Evolutionary conservation across 352 stramenopile species (phyloP), one percentile per base, ranked within the genome.

Genomic region (Phytopythium sindhum): DNA sequence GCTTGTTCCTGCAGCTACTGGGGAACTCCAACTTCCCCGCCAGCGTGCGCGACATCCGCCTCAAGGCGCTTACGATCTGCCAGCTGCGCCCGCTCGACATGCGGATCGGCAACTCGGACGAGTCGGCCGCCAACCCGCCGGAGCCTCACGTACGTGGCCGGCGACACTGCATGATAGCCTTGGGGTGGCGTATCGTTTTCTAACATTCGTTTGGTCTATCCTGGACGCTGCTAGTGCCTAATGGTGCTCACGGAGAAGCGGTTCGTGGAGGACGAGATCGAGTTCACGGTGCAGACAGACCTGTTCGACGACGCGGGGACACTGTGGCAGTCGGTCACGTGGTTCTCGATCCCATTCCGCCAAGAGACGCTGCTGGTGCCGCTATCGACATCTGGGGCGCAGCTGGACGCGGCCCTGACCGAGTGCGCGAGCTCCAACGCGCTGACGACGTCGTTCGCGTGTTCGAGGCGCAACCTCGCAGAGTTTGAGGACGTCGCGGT

Each of bases 11-110:
- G 54, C 86, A 95, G 61, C 63, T 95, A 42, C 65, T 93, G 24
- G 86, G 84, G 26, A 93, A 95, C 72, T 95, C 86, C 6, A 75
- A 95, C 58, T 95, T 95, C 60, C 86, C 86, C 4, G 61, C 72
- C 23, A 86, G 76, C 41, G 73, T 90, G 37, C 65, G 66, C 12
- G 53, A 73, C 11, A 53, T 91, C 33, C 78, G 74, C 21, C 67
- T 87, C 41, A 93, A 92, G 70, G 77, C 75, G 45, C 61, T 95
- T n/a, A 90, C 77, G 35, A 84, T 95, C 54, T 86, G 81, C 51
- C 84, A 95, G 59, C 60, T 95, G 39, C 73, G 82, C 9, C 73
- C 74, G 7, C 70, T 95, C 24, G 67, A 91, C 57, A 90, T 93
- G 84, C 81, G 81, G 56, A 87, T 87, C 59, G 74, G 58, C 21